Conservation (phyloP, 495 filamentous ascomycete genomes). For the Trichoderma reesei region DNA sequence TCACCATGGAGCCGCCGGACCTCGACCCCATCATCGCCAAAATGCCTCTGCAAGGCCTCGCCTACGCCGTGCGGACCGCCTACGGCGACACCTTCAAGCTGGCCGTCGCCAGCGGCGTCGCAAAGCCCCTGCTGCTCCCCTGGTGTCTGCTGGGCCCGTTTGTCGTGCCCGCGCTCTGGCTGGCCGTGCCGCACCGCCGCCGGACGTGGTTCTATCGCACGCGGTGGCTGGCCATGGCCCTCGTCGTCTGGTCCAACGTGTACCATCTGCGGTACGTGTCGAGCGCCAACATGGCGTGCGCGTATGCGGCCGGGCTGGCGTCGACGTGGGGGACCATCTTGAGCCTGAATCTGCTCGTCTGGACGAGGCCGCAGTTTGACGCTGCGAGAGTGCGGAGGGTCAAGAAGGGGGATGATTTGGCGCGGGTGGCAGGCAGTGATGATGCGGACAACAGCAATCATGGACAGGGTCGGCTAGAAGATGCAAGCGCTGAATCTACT, state of each 20-base stretch:
- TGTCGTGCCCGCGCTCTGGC: slow-evolving; percentile 44
- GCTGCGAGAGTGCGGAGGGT: slow-evolving; percentile 55
- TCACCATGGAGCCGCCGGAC: neutral
- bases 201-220: slow-evolving; percentile 36
- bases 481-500: neutral
- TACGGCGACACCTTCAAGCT: neutral
- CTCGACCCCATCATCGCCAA: neutral
- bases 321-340: slow-evolving; percentile 58
- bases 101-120: slow-evolving; percentile 26
- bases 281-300: slow-evolving; percentile 47
- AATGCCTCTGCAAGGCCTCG: neutral
- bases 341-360: slow-evolving; percentile 50
- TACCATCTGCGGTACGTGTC: slow-evolving; percentile 39
- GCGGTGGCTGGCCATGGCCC: slow-evolving; percentile 45
- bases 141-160: slow-evolving; percentile 38
- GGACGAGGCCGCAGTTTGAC: slow-evolving; percentile 53
- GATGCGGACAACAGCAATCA: neutral
- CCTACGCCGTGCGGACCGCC: neutral
- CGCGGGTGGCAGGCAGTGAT: neutral
- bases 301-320: slow-evolving; percentile 60
- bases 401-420: slow-evolving; percentile 22
- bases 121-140: slow-evolving; percentile 46
- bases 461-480: neutral
- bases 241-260: slow-evolving; percentile 26
- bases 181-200: slow-evolving; percentile 46